Evolutionary conservation across 148 eudicot species (phyloP).

Genomic region (Arbutus unedo): DNA sequence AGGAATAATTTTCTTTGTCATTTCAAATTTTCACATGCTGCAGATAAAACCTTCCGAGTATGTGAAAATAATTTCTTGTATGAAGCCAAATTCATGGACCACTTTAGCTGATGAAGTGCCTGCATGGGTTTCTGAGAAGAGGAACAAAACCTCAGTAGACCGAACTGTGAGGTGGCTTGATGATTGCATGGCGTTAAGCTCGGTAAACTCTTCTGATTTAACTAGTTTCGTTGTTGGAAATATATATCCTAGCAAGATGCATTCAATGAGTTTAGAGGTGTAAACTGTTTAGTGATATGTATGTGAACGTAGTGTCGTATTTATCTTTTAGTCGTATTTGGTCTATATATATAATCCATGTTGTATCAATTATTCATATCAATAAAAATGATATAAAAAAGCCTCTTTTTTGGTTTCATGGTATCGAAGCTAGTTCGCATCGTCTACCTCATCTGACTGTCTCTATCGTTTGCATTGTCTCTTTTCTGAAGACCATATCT

Average conservation of each 20-base stretch:
- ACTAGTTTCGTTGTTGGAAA: background rate
- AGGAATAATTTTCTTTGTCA: background rate
- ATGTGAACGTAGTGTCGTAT: no score
- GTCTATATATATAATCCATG: no score
- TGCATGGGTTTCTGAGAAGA: constrained; percentile 71
- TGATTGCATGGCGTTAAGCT: constrained; percentile 52
- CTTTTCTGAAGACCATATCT: no score
- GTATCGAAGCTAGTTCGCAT: no score
- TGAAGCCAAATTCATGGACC: constrained; percentile 72
- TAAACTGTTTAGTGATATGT: background rate
- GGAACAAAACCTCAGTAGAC: constrained; percentile 67
- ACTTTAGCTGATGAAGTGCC: constrained; percentile 83
- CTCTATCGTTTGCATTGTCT: no score
- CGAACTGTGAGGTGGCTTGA: constrained; percentile 83
- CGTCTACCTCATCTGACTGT: no score
- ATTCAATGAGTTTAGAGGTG: background rate
- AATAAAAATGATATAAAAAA: no score
- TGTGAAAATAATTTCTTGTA: constrained; percentile 54
- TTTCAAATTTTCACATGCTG: constrained; percentile 14
- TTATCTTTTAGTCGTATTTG: no score
- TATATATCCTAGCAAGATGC: constrained; percentile 2
- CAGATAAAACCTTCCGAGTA: constrained; percentile 71
- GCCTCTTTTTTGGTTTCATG: no score
- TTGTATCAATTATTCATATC: no score
- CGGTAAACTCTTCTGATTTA: constrained; percentile 24